Base-by-base conservation (phyloP, 2,329 filamentous ascomycete species). In the Epichloe gansuensis region DNA sequence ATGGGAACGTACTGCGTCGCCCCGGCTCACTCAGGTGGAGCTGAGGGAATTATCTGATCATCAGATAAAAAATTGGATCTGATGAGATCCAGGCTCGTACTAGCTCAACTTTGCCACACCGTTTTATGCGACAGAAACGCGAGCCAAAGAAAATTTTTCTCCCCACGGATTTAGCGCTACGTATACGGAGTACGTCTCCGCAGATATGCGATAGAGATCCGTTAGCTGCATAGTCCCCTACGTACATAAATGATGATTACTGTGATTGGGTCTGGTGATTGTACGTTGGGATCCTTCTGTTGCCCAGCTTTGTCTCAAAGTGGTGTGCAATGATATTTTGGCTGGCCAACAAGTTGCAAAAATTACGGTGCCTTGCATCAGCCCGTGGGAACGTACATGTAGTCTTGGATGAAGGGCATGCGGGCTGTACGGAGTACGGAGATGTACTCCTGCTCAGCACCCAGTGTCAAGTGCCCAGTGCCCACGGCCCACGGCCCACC, bases 41-140 rank as follows among this genome's bases (percentile, higher is more conserved):
- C 63, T 67, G 69, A 70, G 69, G 65, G 65, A 67, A 43, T 70
- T 73, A 76, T 75, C 73, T 72, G 73, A 75, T 76, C 66, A 77
- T 77, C 75, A 73, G 74, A 76, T 77, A 76, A 76, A 73, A 48
- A 50, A 51, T 15, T 46, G 65, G 64, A 69, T 69, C 67, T 62
- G 66, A 70, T 68, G 70, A 70, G 65, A 70, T 69, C 62, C 61
- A 61, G 48, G 48, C 47, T 44, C 17, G 34, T 50, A 37, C 44
- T 52, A 50, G 52, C 50, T 49, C 47, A 48, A 51, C 28, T 39
- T 46, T 39, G 35, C 41, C 31, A 45, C 39, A 31, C 17, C 8
- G 23, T 13, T 34, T 25, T 15, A 39, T 52, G 50, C 35, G 43
- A 44, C 11, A 25, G 13, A 23, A 17, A 9, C 3, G 41, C 17